Evolutionary conservation across 1,284 basidiomycete species (phyloP), one percentile per base, ranked within the genome.

Genomic region (Microstroma glucosiphilum): DNA sequence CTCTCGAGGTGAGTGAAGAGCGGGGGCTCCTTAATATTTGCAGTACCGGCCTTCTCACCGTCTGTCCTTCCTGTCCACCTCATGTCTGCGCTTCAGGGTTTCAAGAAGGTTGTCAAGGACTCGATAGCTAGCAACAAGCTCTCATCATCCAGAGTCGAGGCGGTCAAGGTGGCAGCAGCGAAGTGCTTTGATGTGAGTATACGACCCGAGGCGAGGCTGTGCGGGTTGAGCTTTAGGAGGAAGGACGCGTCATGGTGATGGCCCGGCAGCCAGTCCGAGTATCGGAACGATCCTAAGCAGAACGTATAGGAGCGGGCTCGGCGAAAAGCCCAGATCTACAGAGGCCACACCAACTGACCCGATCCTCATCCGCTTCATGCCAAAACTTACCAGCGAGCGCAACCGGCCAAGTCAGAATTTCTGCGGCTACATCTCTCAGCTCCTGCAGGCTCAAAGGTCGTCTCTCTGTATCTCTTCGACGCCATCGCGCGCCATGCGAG

Each of bases 391-490:
- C 51, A 54, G 51, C 15, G 51, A 13, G 17, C 51, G 15, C 51
- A 54, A 54, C 21, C 26, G 26, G 51, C 51, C 17, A 54, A 25
- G 25, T 54, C 51, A 54, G 21, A 54, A 19, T 60, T 71, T 53
- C 56, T 69, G 46, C 60, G 63, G 23, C 60, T 60, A 11, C 67
- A 71, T 43, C 40, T 64, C 23, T 57, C 58, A 19, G 59, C 67
- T 3, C 26, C 61, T 7, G 42, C 61, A 0, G 59, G 56, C 42
- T 62, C 62, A 40, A 71, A 71, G 56, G 58, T 73, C 12, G 57
- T 67, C 11, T 69, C 71, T 9, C 60, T 73, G 30, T 73, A 73
- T 53, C 58, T 73, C 17, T 71, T 73, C 54, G 71, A 73, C 46
- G 71, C 71, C 9, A 51, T 73, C 8, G 67, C 62, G 1, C 21